Base-by-base conservation (phyloP, 2,329 filamentous ascomycete genomes). In the Talaromyces amestolkiae region DNA sequence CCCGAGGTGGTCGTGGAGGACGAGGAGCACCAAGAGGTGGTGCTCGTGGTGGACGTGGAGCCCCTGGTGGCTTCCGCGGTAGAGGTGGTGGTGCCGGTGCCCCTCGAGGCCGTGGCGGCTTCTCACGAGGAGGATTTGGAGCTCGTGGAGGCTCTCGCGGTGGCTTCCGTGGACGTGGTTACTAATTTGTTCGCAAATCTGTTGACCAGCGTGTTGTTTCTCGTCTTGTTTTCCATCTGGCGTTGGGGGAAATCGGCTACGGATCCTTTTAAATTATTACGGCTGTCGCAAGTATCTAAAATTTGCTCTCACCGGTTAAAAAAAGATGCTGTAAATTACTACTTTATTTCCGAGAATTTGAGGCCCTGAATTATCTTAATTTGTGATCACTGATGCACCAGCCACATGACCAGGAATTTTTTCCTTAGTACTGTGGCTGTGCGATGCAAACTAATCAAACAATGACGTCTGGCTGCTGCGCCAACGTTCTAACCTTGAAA, bases 1-100 rank as follows among this genome's bases (percentile, higher is more conserved):
- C 49, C 24, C 74, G 78, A 66, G 77, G 81, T 65, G 80, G 77
- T 54, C 77, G 84, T 69, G 84, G 85, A 69, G 82, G 82, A 17
- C 80, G 77, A 70, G 73, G 77, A 37, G 77, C 78, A 64, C 75
- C 78, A 45, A 76, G 80, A 62, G 78, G 84, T n/a, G 83, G 83
- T 66, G 73, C 69, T 63, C 71, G 72, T 22, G 67, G 72, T 58
- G 72, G 73, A 27, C 53, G 61, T 41, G 65, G 64, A 41, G 64
- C 31, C 41, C 64, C 64, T 66, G 60, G 64, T 19, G 64, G 64
- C 41, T 66, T 64, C 58, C 54, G 65, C 19, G 61, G 65, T 4
- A 37, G 60, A n/a, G 61, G 65, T 19, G 63, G 63, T 51, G 60
- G 61, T 43, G 61, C 41, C 53, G 61, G 58, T 47, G 63, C 61